Percentiles rank a stretch among this genome's conserved stretches.
Conservation (phyloP, 2,329 filamentous ascomycete species). For the Fusarium brachygibbosum region DNA sequence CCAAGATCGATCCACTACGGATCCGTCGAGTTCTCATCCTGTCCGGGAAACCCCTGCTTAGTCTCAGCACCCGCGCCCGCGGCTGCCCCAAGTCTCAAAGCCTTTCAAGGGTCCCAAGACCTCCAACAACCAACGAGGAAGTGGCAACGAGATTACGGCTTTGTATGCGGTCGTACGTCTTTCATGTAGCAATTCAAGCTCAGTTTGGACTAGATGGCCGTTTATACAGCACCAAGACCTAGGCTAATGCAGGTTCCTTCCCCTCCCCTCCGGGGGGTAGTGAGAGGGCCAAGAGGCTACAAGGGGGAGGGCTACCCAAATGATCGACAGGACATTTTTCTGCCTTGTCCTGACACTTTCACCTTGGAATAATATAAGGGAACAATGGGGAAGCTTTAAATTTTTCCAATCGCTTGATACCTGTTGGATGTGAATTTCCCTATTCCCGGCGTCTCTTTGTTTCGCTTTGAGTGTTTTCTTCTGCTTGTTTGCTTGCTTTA, state of each 20-base stretch:
- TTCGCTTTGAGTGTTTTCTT: slow-evolving; percentile 16
- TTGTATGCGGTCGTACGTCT: slow-evolving; percentile 6
- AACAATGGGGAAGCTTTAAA: slow-evolving; percentile 7
- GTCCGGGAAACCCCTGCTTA: background rate
- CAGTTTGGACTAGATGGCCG: background rate
- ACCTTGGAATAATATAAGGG: slow-evolving; percentile 31
- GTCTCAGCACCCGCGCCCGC: background rate
- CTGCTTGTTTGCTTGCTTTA: background rate
- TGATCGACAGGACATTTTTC: slow-evolving; percentile 32
- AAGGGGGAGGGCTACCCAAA: background rate
- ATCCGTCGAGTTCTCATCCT: slow-evolving; percentile 1
- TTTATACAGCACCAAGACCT: background rate
- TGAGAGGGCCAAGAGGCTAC: background rate
- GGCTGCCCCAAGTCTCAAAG: background rate
- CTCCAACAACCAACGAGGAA: slow-evolving; percentile 6
- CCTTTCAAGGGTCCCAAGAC: background rate
- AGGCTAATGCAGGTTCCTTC: slow-evolving; percentile 30
- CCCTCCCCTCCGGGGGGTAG: background rate
- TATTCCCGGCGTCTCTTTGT: slow-evolving; percentile 11
- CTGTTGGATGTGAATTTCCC: slow-evolving; percentile 1
- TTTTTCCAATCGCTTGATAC: background rate
- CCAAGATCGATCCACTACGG: slow-evolving; percentile 19
- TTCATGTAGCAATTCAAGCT: slow-evolving; percentile 1
- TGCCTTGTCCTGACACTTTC: background rate
- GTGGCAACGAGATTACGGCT: slow-evolving; percentile 11